phyloP scores from a whole-genome alignment of 306 rosid genomes.

The Potentilla sterilis region DNA sequence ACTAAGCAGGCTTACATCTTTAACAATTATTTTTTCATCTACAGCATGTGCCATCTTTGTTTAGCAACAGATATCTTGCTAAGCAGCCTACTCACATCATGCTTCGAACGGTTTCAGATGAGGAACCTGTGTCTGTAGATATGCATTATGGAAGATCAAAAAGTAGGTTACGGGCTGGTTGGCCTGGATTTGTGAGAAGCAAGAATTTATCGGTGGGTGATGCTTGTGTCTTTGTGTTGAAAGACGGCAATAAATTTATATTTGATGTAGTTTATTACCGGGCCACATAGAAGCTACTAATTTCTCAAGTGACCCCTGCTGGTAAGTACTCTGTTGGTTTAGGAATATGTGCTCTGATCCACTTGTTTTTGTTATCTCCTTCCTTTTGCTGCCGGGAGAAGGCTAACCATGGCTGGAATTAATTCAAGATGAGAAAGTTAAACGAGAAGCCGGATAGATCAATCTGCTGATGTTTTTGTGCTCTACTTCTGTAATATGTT shows the following conservation, averaged over 20 bases:
- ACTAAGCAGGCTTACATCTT: background rate
- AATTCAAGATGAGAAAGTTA: background rate
- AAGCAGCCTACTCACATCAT: background rate
- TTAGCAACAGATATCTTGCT: background rate
- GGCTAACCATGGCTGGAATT: background rate
- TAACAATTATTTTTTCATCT: background rate
- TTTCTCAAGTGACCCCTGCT: background rate
- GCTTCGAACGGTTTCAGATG: background rate
- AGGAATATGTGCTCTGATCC: background rate
- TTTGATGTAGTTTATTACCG: background rate
- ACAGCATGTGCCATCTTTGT: background rate
- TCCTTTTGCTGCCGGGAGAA: background rate
- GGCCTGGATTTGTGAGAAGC: background rate
- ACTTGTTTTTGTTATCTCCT: background rate
- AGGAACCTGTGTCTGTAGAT: background rate
- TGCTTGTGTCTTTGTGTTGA: constrained; percentile 1
- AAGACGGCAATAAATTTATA: background rate
- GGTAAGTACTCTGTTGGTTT: background rate
- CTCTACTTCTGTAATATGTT: too few relatives aligned
- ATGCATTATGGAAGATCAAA: background rate
- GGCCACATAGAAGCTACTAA: background rate
- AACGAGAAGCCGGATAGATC: too few relatives aligned
- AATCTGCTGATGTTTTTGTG: too few relatives aligned
- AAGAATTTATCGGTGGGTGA: background rate
- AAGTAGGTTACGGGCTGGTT: background rate